Base-by-base conservation (phyloP, 1,139 yeast species). In the Pichia sp. region DNA sequence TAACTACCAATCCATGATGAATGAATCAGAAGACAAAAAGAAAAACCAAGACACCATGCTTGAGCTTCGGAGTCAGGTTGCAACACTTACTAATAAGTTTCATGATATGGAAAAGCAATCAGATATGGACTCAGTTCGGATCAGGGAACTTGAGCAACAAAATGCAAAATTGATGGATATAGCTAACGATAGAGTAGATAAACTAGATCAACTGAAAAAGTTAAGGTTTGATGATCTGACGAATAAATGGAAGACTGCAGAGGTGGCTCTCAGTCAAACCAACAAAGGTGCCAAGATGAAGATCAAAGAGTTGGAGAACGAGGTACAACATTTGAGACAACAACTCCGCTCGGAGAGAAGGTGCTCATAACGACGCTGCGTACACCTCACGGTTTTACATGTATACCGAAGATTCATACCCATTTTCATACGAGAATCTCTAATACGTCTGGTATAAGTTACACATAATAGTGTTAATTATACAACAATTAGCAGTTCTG, bases 191-290 rank as follows among this genome's bases (percentile, higher is more conserved):
- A 22, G 31, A n/a, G 13, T 9, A 4, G 22, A 35, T 23, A 39
- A 36, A 18, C 67, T 46, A 14, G 36, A 42, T 4, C 42, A 36
- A 59, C 31, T 40, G 38, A 25, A 34, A 23, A 34, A 34, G 20
- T 68, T 77, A 32, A 62, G 86, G 40, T 63, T 79, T 22, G 78
- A 74, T 27, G 87, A 77, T 45, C 53, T 82, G 29, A 72, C 74
- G 30, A 72, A 66, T 41, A 64, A 80, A 47, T 77, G 85, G 80
- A 75, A 77, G 49, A 66, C 77, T 2, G 88, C 82, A 48, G 62
- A 87, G 45, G 93, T 81, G 53, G 72, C 82, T 16, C 59, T 88
- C 26, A 72, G 72, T 17, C 38, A 30, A 63, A 75, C 39, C 86
- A 80, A 50, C 58, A 68, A 41, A 66, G 67, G 32, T 77, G 78